A percentile compares a stretch with the other conserved stretches of the same genome.
Evolutionary conservation across 441 rosid genomes (phyloP).

Genomic region (Capsella rubella): DNA sequence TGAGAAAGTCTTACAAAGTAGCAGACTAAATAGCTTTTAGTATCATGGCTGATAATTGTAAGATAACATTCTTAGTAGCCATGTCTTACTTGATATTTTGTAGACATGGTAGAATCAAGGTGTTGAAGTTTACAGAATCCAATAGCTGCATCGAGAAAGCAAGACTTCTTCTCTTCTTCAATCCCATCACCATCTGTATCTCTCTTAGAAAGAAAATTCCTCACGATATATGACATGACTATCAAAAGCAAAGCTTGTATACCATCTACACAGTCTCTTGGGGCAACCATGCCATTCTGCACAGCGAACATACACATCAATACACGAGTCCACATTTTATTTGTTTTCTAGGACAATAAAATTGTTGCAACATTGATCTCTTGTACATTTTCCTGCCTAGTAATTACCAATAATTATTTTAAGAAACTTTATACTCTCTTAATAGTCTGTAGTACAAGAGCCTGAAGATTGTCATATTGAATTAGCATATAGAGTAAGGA

Average conservation of each 20-base stretch:
- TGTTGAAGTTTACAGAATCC: slow-evolving; percentile 98
- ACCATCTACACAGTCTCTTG: slow-evolving; percentile 58
- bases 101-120: slow-evolving; percentile 63
- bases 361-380: slow-evolving; percentile 9
- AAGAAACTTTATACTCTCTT: slow-evolving; percentile 3
- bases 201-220: slow-evolving; percentile 67
- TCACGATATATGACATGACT: slow-evolving; percentile 80
- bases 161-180: slow-evolving; percentile 75
- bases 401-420: neutral
- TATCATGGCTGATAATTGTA: slow-evolving; percentile 19
- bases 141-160: slow-evolving; percentile 85
- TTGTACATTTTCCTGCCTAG: slow-evolving; percentile 17
- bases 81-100: slow-evolving; percentile 78
- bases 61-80: slow-evolving; percentile 17
- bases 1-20: slow-evolving; percentile 29
- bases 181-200: slow-evolving; percentile 59
- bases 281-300: slow-evolving; percentile 62
- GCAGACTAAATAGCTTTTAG: slow-evolving; percentile 30
- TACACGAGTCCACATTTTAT: slow-evolving; percentile 9
- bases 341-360: slow-evolving; percentile 15
- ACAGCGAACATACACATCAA: slow-evolving; percentile 32
- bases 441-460: slow-evolving; percentile 6
- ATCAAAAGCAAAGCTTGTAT: slow-evolving; percentile 83
- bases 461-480: slow-evolving; percentile 17
- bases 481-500: slow-evolving; percentile 45